These are phyloP conservation scores for Silene vulgaris DNA, from an alignment of 179 eudicot genomes.

Conservation along the genomic window DNA sequence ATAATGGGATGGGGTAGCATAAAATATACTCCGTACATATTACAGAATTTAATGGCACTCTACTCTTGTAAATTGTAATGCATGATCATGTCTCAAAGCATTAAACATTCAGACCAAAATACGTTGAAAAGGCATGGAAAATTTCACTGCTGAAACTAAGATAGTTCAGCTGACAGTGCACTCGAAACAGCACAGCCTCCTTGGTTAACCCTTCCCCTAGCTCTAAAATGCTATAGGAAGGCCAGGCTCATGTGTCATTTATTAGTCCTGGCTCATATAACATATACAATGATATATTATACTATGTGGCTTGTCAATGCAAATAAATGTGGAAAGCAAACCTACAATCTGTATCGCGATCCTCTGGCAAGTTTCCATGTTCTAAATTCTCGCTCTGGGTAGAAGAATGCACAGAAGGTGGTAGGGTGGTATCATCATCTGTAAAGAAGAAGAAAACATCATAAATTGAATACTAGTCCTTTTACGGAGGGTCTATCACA, in stretches of 20 bases:
- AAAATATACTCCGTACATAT: neutral
- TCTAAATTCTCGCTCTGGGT: constrained; percentile 48
- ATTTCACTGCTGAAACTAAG: constrained; percentile 6
- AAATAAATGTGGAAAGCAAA: neutral
- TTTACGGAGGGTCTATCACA: too few species aligned
- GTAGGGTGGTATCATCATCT: constrained; percentile 47
- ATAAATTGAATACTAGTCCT: too few species aligned
- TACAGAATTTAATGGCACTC: neutral
- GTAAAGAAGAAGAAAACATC: constrained; percentile 26
- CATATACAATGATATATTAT: neutral
- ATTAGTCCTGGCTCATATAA: neutral
- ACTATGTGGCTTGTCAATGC: neutral
- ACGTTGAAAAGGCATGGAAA: neutral
- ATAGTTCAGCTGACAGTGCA: neutral
- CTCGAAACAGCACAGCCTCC: neutral
- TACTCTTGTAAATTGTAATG: neutral
- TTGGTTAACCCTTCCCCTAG: neutral
- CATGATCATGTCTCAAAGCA: neutral
- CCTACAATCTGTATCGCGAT: constrained; percentile 57
- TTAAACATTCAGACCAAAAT: neutral
- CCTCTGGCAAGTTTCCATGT: constrained; percentile 46
- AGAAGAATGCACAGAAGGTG: constrained; percentile 47
- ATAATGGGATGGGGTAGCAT: neutral
- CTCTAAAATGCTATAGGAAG: neutral
- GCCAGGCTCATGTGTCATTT: neutral